These are phyloP conservation scores for Oryza glaberrima DNA, from an alignment of 176 grass and related monocot species.

Conservation along the genomic window DNA sequence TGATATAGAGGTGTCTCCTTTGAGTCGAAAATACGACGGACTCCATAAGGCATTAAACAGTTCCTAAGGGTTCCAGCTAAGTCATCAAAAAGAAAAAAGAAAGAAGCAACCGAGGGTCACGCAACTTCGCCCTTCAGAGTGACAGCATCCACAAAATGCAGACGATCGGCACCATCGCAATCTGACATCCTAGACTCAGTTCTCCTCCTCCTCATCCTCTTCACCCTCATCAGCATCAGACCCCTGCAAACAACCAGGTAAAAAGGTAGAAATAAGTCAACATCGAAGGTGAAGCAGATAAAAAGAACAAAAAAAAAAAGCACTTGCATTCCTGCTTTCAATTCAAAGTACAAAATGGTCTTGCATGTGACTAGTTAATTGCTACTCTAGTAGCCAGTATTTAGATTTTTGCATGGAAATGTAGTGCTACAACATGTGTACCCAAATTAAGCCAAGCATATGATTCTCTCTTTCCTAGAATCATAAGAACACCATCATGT, in stretches of 20 bases:
- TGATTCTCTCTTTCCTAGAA: not conserved
- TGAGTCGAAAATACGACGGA: constrained; percentile 33
- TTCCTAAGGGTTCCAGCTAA: constrained; percentile 58
- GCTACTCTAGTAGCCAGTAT: not conserved
- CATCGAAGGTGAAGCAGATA: not conserved
- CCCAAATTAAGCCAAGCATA: not conserved
- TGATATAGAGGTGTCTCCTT: constrained; percentile 51
- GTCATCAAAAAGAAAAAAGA: constrained; percentile 54
- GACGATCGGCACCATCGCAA: constrained; percentile 27
- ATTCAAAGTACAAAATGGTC: not conserved
- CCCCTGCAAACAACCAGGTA: constrained; percentile 40
- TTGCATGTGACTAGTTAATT: not conserved
- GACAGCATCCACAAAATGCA: constrained; percentile 27
- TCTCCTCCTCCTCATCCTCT: constrained; percentile 55
- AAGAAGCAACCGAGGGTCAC: constrained; percentile 37
- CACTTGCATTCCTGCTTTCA: not conserved
- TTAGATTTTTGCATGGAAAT: not conserved
- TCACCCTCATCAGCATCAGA: constrained; percentile 56
- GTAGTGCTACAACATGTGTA: not conserved
- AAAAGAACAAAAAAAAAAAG: not conserved
- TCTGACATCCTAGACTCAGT: constrained; percentile 36
- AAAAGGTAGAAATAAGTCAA: not conserved
- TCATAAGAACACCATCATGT: not conserved
- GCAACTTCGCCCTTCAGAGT: constrained; percentile 40
- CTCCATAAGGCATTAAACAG: constrained; percentile 54